These are phyloP conservation scores for Rhodamnia argentea DNA, from an alignment of 345 rosid genomes.

Conservation along the genomic window DNA sequence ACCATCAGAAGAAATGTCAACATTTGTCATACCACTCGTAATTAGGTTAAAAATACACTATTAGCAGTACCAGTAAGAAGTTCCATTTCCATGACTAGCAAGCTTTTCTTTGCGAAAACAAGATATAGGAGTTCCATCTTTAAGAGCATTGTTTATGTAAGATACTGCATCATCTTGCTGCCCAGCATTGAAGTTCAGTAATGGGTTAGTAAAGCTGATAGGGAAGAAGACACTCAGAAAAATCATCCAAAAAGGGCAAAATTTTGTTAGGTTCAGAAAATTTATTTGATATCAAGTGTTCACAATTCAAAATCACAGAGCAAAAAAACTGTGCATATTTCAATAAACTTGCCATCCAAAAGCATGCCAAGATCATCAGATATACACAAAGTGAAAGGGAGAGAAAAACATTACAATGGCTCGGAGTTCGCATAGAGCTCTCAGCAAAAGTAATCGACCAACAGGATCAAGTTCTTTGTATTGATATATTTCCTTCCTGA, in stretches of 20 bases:
- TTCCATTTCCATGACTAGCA: constrained; percentile 51
- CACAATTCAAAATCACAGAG: background rate
- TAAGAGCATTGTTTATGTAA: constrained; percentile 40
- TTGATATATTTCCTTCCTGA: constrained; percentile 51
- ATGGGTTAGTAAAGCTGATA: background rate
- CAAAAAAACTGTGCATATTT: background rate
- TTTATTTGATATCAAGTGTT: background rate
- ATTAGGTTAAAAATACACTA: background rate
- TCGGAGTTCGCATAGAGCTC: constrained; percentile 86
- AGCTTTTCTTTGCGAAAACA: constrained; percentile 52
- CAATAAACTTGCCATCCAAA: background rate
- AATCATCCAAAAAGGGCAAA: background rate
- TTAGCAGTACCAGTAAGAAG: constrained; percentile 47
- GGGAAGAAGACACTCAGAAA: background rate
- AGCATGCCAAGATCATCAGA: background rate
- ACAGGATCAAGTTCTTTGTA: constrained; percentile 57
- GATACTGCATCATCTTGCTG: constrained; percentile 70
- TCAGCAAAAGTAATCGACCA: constrained; percentile 48
- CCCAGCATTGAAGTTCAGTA: background rate
- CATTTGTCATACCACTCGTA: constrained; percentile 1
- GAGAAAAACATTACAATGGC: constrained; percentile 36
- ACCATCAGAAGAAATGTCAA: background rate
- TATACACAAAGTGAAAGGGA: background rate
- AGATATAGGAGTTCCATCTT: constrained; percentile 34
- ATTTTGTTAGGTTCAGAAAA: background rate